phyloP scores from a whole-genome alignment of 2,329 filamentous ascomycete species.

The Fusarium denticulatum region DNA sequence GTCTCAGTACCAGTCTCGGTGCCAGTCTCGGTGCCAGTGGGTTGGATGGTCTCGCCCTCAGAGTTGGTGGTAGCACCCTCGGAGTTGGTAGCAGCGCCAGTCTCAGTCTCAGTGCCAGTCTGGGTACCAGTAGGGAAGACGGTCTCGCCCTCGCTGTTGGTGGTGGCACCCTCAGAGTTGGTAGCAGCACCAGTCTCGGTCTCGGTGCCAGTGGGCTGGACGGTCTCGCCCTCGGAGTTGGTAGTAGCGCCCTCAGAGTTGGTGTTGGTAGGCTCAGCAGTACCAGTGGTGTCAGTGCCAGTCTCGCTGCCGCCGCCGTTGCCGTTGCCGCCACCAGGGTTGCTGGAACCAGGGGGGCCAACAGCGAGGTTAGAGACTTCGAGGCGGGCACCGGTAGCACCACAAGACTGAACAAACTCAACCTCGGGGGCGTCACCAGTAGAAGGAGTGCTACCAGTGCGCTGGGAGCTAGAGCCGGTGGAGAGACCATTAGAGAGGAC shows the following conservation, averaged over 20 bases:
- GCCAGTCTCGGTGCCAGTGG: slow-evolving; percentile 36
- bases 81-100: neutral
- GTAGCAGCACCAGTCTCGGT: neutral
- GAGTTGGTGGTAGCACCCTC: slow-evolving; percentile 1
- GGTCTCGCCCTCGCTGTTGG: slow-evolving; percentile 6
- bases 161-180: slow-evolving; percentile 1
- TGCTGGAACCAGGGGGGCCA: slow-evolving; percentile 1
- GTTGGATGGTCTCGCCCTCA: neutral
- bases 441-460: accelerated
- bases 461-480: neutral
- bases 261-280: neutral
- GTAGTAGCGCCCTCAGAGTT: neutral
- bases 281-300: slow-evolving; percentile 49
- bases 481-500: neutral
- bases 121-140: slow-evolving; percentile 3
- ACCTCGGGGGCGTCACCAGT: neutral
- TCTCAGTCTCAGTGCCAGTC: neutral
- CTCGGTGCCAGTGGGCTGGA: neutral
- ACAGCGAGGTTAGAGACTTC: neutral
- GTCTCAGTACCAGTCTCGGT: slow-evolving; percentile 36
- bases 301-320: neutral
- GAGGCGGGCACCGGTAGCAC: neutral
- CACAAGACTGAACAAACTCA: slow-evolving; percentile 21
- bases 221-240: slow-evolving; percentile 5
- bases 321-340: neutral